These are phyloP conservation scores for Magnusiomyces magnusii DNA, from an alignment of 1,139 yeast species.

Conservation along the genomic window DNA sequence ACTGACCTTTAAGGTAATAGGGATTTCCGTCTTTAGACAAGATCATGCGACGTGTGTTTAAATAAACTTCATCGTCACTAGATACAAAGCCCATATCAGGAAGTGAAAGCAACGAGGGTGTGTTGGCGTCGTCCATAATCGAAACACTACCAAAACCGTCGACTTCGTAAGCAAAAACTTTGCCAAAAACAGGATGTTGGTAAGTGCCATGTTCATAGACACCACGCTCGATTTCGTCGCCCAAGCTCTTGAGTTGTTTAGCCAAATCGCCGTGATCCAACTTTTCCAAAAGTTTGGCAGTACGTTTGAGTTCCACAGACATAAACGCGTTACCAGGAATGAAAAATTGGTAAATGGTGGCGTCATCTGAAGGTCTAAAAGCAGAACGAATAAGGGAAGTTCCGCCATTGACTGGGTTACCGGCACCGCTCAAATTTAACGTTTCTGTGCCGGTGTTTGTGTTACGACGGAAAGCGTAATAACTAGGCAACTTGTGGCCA, in stretches of 20 bases:
- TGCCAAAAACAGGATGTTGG: constrained; percentile 61
- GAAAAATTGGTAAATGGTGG: constrained; percentile 70
- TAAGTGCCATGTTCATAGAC: constrained; percentile 57
- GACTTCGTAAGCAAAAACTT: constrained; percentile 79
- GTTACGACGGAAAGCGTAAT: constrained; percentile 62
- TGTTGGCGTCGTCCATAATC: constrained; percentile 86
- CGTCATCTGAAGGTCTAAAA: constrained; percentile 86
- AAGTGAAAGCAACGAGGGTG: constrained; percentile 72
- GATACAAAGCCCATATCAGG: constrained; percentile 70
- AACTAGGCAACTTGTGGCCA: constrained; percentile 43
- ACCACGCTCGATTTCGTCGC: constrained; percentile 45
- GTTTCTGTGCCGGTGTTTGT: constrained; percentile 80
- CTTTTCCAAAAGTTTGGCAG: constrained; percentile 24
- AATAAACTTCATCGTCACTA: constrained; percentile 51
- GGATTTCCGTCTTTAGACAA: constrained; percentile 68
- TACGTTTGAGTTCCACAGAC: constrained; percentile 50
- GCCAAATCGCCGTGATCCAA: constrained; percentile 22
- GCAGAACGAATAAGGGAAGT: constrained; percentile 79
- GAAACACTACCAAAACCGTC: constrained; percentile 76
- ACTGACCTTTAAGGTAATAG: constrained; percentile 54
- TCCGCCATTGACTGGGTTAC: constrained; percentile 69
- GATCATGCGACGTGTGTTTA: constrained; percentile 73
- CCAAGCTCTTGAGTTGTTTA: constrained; percentile 33
- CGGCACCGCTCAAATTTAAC: constrained; percentile 65
- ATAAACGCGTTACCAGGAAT: constrained; percentile 83